Evolutionary conservation across 2,329 filamentous ascomycete genomes (phyloP).

Genomic region (Xylaria hypoxylon): DNA sequence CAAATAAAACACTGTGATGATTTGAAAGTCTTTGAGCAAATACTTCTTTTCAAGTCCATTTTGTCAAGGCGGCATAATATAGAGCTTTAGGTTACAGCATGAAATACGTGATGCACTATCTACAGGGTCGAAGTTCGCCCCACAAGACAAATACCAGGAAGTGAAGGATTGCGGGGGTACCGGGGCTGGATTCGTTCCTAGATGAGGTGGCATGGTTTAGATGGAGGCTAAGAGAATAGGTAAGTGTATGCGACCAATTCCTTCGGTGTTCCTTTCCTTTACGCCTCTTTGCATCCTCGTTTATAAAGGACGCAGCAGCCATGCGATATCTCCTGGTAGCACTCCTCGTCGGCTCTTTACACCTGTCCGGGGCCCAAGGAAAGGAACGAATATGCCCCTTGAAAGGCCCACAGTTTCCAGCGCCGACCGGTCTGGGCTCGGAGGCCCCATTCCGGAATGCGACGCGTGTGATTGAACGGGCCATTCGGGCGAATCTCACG

Average conservation of each 20-base stretch:
- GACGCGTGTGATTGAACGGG: conserved; percentile 16
- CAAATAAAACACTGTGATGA: too few relatives aligned
- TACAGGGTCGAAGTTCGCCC: too few relatives aligned
- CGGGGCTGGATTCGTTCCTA: neutral
- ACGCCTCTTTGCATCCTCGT: neutral
- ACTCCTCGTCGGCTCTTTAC: neutral
- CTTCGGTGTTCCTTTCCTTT: neutral
- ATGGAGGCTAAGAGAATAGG: conserved; percentile 6
- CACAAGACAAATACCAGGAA: too few relatives aligned
- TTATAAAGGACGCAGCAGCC: neutral
- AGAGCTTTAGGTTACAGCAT: too few relatives aligned
- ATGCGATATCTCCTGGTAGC: conserved; percentile 2
- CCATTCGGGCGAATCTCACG: conserved; percentile 16
- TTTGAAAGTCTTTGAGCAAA: too few relatives aligned
- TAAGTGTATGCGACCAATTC: conserved; percentile 1
- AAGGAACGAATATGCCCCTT: conserved; percentile 28
- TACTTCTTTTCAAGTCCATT: too few relatives aligned
- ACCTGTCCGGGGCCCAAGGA: conserved; percentile 8
- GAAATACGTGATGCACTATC: too few relatives aligned
- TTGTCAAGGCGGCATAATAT: too few relatives aligned
- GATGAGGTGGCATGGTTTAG: conserved; percentile 11
- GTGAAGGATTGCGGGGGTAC: conserved; percentile 7
- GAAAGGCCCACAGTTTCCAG: conserved; percentile 30
- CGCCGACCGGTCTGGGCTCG: conserved; percentile 21
- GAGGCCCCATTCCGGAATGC: conserved; percentile 21